Evolutionary conservation across 2,329 filamentous ascomycete genomes (phyloP).

Genomic region (Ambrosiella beaveri): DNA sequence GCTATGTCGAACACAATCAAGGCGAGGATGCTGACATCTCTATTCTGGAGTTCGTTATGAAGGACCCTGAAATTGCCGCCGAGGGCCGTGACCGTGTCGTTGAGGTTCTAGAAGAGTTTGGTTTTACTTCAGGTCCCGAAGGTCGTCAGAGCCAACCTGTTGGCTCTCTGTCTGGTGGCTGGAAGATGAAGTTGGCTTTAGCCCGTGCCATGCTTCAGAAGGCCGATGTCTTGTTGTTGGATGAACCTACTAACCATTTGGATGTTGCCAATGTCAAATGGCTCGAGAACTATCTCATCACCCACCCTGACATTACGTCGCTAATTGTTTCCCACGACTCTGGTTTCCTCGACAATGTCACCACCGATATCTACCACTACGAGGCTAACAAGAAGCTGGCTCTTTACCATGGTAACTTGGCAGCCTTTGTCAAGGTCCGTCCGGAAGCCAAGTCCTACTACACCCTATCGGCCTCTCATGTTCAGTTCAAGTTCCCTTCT

Average conservation of each 20-base stretch:
- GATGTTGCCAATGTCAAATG: slow-evolving; percentile 93
- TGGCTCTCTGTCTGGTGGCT: slow-evolving; percentile 88
- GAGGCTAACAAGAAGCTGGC: slow-evolving; percentile 87
- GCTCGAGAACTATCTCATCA: slow-evolving; percentile 88
- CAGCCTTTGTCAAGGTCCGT: slow-evolving; percentile 69
- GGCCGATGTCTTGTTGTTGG: slow-evolving; percentile 88
- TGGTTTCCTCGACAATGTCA: slow-evolving; percentile 88
- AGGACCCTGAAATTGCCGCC: slow-evolving; percentile 70
- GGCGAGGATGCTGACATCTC: slow-evolving; percentile 93
- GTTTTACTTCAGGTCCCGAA: slow-evolving; percentile 78
- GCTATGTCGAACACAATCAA: slow-evolving; percentile 98
- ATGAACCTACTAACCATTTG: slow-evolving; percentile 98
- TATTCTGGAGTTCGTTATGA: slow-evolving; percentile 81
- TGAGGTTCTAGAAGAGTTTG: slow-evolving; percentile 73
- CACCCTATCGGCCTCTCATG: slow-evolving; percentile 70
- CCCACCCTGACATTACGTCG: slow-evolving; percentile 90
- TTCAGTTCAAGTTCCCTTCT: slow-evolving; percentile 95
- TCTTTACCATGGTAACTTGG: slow-evolving; percentile 68
- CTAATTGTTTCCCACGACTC: slow-evolving; percentile 98
- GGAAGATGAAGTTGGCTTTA: slow-evolving; percentile 99
- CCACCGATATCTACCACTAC: slow-evolving; percentile 98
- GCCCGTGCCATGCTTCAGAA: slow-evolving; percentile 92
- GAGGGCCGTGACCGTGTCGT: slow-evolving; percentile 69
- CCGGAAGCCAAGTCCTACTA: slow-evolving; percentile 98
- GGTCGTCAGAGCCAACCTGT: slow-evolving; percentile 80